phyloP scores from a whole-genome alignment of 208 protist genomes.

The Leptomonas pyrrhocoris region DNA sequence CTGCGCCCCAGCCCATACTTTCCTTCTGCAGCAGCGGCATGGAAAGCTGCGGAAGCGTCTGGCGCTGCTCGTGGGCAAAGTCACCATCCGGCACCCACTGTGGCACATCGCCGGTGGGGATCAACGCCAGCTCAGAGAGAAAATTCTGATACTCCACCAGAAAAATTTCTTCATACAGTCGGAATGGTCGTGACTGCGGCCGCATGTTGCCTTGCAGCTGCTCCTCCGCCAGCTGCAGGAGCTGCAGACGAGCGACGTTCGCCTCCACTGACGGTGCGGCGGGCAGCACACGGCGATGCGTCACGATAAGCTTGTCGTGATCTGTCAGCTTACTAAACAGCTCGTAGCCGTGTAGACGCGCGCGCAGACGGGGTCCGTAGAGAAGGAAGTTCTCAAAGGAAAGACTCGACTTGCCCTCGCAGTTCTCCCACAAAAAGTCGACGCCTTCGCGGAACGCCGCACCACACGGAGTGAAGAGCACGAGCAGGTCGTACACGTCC shows the following conservation, averaged over 20 bases:
- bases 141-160: conserved; percentile 57
- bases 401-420: conserved; percentile 53
- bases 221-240: conserved; percentile 41
- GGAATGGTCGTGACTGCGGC: conserved; percentile 30
- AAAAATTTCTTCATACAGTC: conserved; percentile 77
- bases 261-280: conserved; percentile 15
- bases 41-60: conserved; percentile 15
- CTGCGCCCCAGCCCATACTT: conserved; percentile 34
- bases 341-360: conserved; percentile 61
- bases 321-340: conserved; percentile 48
- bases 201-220: conserved; percentile 26
- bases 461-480: conserved; percentile 66
- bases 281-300: conserved; percentile 51
- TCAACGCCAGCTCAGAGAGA: conserved; percentile 39
- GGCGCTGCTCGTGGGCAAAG: conserved; percentile 28
- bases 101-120: conserved; percentile 35
- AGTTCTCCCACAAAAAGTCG: conserved; percentile 80
- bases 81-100: conserved; percentile 18
- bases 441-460: conserved; percentile 52
- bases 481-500: conserved; percentile 63
- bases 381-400: conserved; percentile 56
- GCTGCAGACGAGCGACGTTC: conserved; percentile 29
- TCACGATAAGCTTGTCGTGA: conserved; percentile 51
- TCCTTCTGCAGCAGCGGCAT: conserved; percentile 23
- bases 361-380: conserved; percentile 51